A percentile compares a stretch with the other conserved stretches of the same genome.
Evolutionary conservation across 2,329 filamentous ascomycete species (phyloP).

Genomic region (Penicillium paneum): DNA sequence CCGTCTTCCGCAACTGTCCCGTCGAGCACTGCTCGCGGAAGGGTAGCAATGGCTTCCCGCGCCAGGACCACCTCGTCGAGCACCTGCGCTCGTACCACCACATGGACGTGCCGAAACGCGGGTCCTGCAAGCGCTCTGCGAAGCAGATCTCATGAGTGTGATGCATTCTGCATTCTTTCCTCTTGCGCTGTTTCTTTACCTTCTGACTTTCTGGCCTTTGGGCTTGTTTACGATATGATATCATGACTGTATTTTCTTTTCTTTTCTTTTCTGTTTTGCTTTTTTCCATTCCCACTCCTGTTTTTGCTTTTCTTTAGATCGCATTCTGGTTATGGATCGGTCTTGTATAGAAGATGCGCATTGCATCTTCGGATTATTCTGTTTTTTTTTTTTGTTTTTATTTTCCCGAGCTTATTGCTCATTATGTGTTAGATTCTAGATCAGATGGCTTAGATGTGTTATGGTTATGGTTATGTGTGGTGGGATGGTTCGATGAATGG

Average conservation of each 20-base stretch:
- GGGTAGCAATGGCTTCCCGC: conserved; percentile 51
- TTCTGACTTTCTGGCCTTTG: too few species aligned
- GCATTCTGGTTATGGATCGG: background rate
- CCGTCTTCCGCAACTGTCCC: conserved; percentile 45
- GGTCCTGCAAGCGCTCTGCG: conserved; percentile 29
- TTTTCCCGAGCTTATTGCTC: background rate
- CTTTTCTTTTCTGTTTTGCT: background rate
- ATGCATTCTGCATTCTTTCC: background rate
- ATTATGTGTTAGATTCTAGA: conserved; percentile 8
- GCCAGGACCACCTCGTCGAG: conserved; percentile 57
- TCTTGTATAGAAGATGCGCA: conserved; percentile 5
- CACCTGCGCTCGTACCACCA: conserved; percentile 57
- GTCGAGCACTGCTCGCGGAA: conserved; percentile 46
- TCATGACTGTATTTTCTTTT: background rate
- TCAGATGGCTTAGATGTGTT: background rate
- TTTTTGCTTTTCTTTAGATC: background rate
- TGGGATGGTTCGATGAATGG: conserved; percentile 2
- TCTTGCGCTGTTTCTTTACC: background rate
- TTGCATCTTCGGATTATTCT: background rate
- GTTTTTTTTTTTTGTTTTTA: background rate
- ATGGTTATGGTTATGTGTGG: background rate
- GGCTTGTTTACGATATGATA: background rate
- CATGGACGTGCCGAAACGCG: conserved; percentile 44
- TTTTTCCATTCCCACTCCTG: background rate
- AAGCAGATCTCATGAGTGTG: conserved; percentile 13